A percentile compares a stretch with the other conserved stretches of the same genome.
Evolutionary conservation across 768 basidiomycete species (phyloP).

Genomic region (Psilocybe azurescens): DNA sequence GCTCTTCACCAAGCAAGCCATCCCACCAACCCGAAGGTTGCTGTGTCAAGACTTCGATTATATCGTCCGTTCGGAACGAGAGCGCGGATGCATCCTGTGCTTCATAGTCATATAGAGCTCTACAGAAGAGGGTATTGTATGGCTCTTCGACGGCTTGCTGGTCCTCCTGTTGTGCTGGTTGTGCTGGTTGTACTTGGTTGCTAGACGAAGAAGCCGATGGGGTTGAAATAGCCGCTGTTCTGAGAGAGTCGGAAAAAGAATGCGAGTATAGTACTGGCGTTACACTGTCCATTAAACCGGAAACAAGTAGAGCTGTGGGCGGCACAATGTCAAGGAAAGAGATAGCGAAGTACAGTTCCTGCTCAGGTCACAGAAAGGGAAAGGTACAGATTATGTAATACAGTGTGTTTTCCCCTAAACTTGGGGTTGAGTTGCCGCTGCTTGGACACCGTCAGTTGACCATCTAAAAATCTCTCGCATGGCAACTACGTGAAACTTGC

Average conservation of each 20-base stretch:
- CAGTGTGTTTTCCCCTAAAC: conserved; percentile 1
- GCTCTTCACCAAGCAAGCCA: conserved; percentile 84
- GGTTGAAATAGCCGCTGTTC: conserved; percentile 15
- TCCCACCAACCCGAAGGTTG: conserved; percentile 99
- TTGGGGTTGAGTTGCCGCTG: neutral
- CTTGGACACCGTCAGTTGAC: neutral
- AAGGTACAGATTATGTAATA: conserved; percentile 24
- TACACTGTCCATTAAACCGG: conserved; percentile 33
- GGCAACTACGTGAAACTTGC: too few species aligned
- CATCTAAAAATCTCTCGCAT: too few species aligned
- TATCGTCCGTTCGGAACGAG: conserved; percentile 83
- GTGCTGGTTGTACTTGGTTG: conserved; percentile 10
- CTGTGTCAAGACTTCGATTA: conserved; percentile 92
- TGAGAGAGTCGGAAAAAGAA: conserved; percentile 27
- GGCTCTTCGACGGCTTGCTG: conserved; percentile 55
- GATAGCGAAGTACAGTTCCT: conserved; percentile 12
- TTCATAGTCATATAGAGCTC: conserved; percentile 90
- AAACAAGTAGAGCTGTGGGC: conserved; percentile 19
- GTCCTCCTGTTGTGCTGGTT: conserved; percentile 24
- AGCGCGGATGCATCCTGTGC: conserved; percentile 89
- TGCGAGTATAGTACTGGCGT: conserved; percentile 36
- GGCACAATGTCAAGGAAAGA: conserved; percentile 17
- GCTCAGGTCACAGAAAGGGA: conserved; percentile 2
- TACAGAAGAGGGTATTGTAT: conserved; percentile 82
- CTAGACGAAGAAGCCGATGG: conserved; percentile 23